Conservation (phyloP, 495 filamentous ascomycete genomes). For the Podospora bellae-mahoneyi region DNA sequence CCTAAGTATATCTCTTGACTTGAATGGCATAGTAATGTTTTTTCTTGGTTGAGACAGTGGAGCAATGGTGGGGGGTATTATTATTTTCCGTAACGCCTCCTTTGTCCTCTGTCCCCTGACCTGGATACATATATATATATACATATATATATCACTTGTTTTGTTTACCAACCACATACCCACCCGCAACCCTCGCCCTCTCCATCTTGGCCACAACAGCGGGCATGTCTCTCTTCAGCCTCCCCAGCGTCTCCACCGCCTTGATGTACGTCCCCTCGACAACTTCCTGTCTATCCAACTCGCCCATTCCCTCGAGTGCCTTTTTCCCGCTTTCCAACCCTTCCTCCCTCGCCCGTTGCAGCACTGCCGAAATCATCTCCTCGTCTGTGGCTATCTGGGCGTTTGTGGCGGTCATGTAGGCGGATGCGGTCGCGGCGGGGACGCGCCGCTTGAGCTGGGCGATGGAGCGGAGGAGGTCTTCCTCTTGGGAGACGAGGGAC, state of each 20-base stretch:
- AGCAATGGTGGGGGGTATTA: neutral
- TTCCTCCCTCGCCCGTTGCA: conserved; percentile 21
- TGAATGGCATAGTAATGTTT: too few relatives aligned
- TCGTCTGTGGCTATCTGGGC: conserved; percentile 47
- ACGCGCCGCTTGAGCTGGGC: conserved; percentile 67
- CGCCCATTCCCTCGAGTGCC: conserved; percentile 26
- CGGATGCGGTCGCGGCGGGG: conserved; percentile 55
- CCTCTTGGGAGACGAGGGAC: conserved; percentile 64
- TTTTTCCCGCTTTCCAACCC: conserved; percentile 24
- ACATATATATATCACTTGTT: conserved; percentile 14
- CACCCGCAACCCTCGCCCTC: conserved; percentile 67
- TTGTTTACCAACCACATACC: conserved; percentile 46
- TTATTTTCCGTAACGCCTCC: too few relatives aligned
- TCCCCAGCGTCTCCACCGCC: conserved; percentile 51
- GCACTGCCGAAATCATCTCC: conserved; percentile 39
- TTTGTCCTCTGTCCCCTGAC: too few relatives aligned
- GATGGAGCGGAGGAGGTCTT: conserved; percentile 69
- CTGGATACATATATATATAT: too few relatives aligned
- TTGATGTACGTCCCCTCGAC: conserved; percentile 50
- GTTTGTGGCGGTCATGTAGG: conserved; percentile 51
- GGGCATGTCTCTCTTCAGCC: conserved; percentile 59
- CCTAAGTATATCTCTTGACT: neutral
- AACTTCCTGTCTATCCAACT: conserved; percentile 46
- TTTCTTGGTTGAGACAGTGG: too few relatives aligned
- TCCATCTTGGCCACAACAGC: conserved; percentile 74